Conservation (phyloP, 345 rosid species). For the Reutealis trisperma region DNA sequence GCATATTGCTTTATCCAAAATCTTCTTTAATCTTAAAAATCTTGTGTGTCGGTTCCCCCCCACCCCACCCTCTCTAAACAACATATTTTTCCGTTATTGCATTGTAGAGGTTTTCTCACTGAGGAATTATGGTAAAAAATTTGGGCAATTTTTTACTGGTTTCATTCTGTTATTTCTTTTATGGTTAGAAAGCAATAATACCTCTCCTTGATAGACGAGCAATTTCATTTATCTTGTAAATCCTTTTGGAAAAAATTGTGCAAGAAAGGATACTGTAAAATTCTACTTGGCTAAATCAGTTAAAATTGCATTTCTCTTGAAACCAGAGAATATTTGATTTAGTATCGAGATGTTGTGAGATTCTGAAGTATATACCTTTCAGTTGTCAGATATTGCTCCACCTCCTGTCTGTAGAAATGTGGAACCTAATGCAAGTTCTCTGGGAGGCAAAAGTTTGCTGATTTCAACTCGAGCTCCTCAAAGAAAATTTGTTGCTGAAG, state of each 20-base stretch:
- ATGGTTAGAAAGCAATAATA: too few relatives aligned
- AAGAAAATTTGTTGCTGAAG: conserved; percentile 3
- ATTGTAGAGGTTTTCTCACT: not conserved
- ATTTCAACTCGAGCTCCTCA: not conserved
- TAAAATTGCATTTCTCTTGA: too few relatives aligned
- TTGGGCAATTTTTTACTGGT: not conserved
- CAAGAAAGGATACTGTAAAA: too few relatives aligned
- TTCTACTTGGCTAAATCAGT: too few relatives aligned
- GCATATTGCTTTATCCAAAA: not conserved
- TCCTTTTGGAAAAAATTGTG: too few relatives aligned
- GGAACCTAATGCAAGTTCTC: not conserved
- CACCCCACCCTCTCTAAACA: too few relatives aligned
- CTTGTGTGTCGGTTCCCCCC: not conserved
- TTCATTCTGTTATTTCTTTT: not conserved
- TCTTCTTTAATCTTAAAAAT: not conserved
- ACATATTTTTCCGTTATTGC: not conserved
- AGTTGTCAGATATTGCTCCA: conserved; percentile 3
- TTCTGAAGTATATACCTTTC: not conserved
- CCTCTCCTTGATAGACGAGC: too few relatives aligned
- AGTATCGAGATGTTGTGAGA: not conserved
- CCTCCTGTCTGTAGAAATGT: not conserved
- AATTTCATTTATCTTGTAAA: too few relatives aligned
- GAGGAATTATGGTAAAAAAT: not conserved
- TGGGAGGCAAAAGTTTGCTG: not conserved
- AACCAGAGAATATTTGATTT: not conserved